These are phyloP conservation scores for Acanthamoeba culbertsoni DNA, from an alignment of 208 protist species.

Conservation along the genomic window DNA sequence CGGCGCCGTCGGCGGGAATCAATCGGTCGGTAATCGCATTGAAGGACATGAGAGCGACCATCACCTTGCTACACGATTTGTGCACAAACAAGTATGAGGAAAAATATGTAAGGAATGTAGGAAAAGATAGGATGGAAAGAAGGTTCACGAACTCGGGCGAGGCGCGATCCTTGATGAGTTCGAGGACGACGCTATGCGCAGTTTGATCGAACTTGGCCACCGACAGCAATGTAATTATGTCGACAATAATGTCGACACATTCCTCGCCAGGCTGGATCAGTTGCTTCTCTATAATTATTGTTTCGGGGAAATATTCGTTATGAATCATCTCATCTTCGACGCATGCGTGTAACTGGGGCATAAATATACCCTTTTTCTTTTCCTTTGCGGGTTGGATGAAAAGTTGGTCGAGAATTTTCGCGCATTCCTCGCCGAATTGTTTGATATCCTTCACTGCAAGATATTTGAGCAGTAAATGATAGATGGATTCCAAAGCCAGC, in stretches of 20 bases:
- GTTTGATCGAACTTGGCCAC: constrained; percentile 53
- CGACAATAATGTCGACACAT: constrained; percentile 33
- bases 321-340: too few relatives aligned
- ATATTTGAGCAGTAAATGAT: constrained; percentile 46
- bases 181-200: constrained; percentile 15
- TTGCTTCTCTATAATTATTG: constrained; percentile 42
- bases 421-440: constrained; percentile 41
- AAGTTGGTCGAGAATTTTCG: background rate
- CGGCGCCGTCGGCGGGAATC: background rate
- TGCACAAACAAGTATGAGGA: background rate
- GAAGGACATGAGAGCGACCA: constrained; percentile 45
- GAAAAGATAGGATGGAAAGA: background rate
- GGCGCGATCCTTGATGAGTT: constrained; percentile 34
- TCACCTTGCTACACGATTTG: background rate
- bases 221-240: constrained; percentile 51
- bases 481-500: constrained; percentile 46
- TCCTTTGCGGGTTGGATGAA: constrained; percentile 47
- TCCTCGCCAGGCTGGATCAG: constrained; percentile 49
- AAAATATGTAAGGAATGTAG: background rate
- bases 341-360: too few relatives aligned
- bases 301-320: background rate
- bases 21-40: constrained; percentile 50
- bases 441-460: constrained; percentile 51
- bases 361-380: constrained; percentile 35
- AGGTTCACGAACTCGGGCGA: constrained; percentile 34